Evolutionary conservation across 495 filamentous ascomycete species (phyloP), one percentile per base, ranked within the genome.

Genomic region (Lophiotrema nucula): DNA sequence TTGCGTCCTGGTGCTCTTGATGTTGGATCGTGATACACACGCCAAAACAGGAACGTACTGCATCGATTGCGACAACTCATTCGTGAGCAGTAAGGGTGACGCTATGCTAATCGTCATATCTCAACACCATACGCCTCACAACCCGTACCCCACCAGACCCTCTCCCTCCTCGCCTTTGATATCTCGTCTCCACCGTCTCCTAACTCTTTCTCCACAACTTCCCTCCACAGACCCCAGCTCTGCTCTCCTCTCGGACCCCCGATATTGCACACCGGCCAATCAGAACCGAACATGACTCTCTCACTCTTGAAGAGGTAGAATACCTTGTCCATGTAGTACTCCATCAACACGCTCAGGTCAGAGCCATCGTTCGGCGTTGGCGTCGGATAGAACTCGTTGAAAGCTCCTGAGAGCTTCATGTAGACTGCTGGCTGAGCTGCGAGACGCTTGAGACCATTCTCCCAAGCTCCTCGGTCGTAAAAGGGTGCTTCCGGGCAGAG

Each of bases 341-440:
- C 71, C 3, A 86, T 56, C 21, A 59, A 50, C 13, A 73, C 65
- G 2, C 77, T 66, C 8, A 84, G 58, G 1, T 12, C 27, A 13
- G 58, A 58, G 21, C 74, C 65, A 12, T 80, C 73, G 66, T 2
- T 71, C 41, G 33, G 69, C 41, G 65, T 72, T 6, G 53, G 67
- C 59, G 63, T 70, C 6, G 51, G 35, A 8, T 71, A 67, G 39
- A 95, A 77, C 74, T 95, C 88, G 2, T 83, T 80, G 68, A 96
- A 92, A 33, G 72, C 79, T 11, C 91, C 91, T 22, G 86, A 90
- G n/a, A 95, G 81, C 76, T 95, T 95, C 82, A 95, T 89, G 74
- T 88, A 93, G 4, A 83, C 86, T 15, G 69, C 74, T 24, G 38
- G 47, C 8, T 61, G 25, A 3, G 27, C 4, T 13, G 48, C 39